Base-by-base conservation (phyloP, 2,329 filamentous ascomycete genomes). In the Venturiaceae sp. region DNA sequence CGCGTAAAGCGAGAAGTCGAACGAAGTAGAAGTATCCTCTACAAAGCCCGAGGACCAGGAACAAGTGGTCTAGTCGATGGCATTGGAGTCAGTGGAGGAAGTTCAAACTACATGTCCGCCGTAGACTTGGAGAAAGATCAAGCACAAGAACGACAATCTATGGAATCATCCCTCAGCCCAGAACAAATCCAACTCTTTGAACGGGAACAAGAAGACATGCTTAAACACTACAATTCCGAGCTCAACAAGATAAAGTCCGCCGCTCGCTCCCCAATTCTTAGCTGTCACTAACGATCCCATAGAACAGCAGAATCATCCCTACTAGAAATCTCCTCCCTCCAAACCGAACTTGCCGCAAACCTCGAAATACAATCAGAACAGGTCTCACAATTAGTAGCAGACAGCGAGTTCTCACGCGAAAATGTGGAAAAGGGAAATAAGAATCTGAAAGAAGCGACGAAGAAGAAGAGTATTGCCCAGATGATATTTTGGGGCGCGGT, bases 111-210 rank as follows among this genome's bases (percentile, higher is more conserved):
- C 8, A 13, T 47, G 8, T 61, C 33, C 61, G 33, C 36, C n/a
- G 28, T 57, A 39, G 60, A 61, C 33, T 46, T 65, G 44, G 57
- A 62, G 13, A 62, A 65, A 50, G 64, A 66, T 61, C 60, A 64
- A 59, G 23, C 21, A 14, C 8, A 30, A 34, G 37, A 57, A 30
- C 26, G 41, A 36, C 23, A 26, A 6, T 5, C n/a, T 11, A 39
- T 57, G 36, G 55, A 57, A 21, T 57, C 55, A 9, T 82, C 85
- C 62, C 76, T 96, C 61, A 90, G 87, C 19, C 80, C 85, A 23
- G 91, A 96, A 68, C 92, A 97, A 72, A 77, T 94, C 56, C 92
- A 96, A 71, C 82, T 96, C 69, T 97, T 99, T 74, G 92, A 92
- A 65, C 83, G 90, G 72, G 92, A 95, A 68, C 96, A 97, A 69